phyloP scores from a whole-genome alignment of 2,329 filamentous ascomycete species.

The Neophaeococcomyces mojaviensis region DNA sequence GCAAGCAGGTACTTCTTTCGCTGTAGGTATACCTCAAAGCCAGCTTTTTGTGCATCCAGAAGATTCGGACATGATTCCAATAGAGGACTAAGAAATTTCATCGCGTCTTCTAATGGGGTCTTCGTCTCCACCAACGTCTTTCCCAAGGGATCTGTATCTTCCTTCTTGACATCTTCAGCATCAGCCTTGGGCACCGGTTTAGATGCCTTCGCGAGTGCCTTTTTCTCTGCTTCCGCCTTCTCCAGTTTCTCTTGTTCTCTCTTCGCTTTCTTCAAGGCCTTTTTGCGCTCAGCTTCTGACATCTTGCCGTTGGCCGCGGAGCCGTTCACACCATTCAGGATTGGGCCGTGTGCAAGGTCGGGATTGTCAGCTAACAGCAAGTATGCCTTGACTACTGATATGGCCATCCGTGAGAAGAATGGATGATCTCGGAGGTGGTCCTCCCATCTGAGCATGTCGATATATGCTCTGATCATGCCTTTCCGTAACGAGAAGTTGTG shows the following conservation, averaged over 20 bases:
- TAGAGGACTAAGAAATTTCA: slow-evolving; percentile 76
- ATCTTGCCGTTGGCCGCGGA: slow-evolving; percentile 43
- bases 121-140: slow-evolving; percentile 70
- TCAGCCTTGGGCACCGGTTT: slow-evolving; percentile 51
- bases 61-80: slow-evolving; percentile 75
- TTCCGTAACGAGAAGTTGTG: slow-evolving; percentile 96
- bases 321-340: slow-evolving; percentile 49
- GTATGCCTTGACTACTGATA: slow-evolving; percentile 75
- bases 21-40: slow-evolving; percentile 83
- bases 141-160: slow-evolving; percentile 82
- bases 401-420: slow-evolving; percentile 77
- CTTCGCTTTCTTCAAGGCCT: slow-evolving; percentile 81
- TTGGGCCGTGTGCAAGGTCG: slow-evolving; percentile 52
- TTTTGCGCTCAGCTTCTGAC: slow-evolving; percentile 65
- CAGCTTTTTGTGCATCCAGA: slow-evolving; percentile 72
- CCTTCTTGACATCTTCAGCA: slow-evolving; percentile 64
- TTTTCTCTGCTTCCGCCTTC: slow-evolving; percentile 73
- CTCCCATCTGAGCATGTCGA: slow-evolving; percentile 96
- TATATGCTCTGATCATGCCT: slow-evolving; percentile 86
- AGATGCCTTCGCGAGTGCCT: slow-evolving; percentile 72
- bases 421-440: slow-evolving; percentile 85
- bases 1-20: slow-evolving; percentile 86
- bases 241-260: slow-evolving; percentile 69
- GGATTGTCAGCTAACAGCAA: slow-evolving; percentile 70
- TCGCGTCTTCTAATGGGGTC: slow-evolving; percentile 75